Percentiles rank a stretch among this genome's conserved stretches.
phyloP scores from a whole-genome alignment of 2,329 filamentous ascomycete genomes.

The Thielaviopsis populi region DNA sequence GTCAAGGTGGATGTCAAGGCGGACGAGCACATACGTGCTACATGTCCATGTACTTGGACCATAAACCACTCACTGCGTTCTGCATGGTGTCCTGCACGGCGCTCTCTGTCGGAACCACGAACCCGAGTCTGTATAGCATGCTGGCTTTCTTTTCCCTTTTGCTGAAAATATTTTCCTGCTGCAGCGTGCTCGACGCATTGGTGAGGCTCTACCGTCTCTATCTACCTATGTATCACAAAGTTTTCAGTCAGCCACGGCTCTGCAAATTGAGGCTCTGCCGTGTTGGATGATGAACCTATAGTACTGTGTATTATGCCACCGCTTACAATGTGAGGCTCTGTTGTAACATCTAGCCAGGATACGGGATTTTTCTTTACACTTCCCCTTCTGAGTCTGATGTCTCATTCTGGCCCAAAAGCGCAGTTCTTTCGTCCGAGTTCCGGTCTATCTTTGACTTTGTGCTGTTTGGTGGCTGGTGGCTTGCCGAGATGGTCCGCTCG shows the following conservation, averaged over 20 bases:
- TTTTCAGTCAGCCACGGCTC: too few species aligned
- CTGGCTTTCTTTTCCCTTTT: neutral
- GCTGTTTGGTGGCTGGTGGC: neutral
- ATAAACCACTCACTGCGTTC: neutral
- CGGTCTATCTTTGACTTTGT: neutral
- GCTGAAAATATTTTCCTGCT: neutral
- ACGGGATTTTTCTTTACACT: neutral
- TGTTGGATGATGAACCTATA: neutral
- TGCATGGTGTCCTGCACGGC: too few species aligned
- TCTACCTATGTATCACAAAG: too few species aligned
- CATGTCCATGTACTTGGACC: neutral
- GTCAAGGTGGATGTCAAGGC: too few species aligned
- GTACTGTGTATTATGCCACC: neutral
- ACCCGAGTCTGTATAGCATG: too few species aligned
- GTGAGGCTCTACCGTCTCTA: neutral
- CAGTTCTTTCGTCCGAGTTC: neutral
- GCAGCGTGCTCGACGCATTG: neutral
- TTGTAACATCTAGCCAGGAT: neutral
- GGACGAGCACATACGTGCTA: neutral
- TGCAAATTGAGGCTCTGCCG: neutral
- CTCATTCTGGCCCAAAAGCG: neutral
- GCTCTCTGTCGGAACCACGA: neutral
- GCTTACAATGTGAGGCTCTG: neutral
- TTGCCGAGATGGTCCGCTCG: conserved; percentile 41
- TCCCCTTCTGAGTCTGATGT: neutral